Conservation (phyloP, 192 early-diverging fungal species). For the Backusella tarrabulga region DNA sequence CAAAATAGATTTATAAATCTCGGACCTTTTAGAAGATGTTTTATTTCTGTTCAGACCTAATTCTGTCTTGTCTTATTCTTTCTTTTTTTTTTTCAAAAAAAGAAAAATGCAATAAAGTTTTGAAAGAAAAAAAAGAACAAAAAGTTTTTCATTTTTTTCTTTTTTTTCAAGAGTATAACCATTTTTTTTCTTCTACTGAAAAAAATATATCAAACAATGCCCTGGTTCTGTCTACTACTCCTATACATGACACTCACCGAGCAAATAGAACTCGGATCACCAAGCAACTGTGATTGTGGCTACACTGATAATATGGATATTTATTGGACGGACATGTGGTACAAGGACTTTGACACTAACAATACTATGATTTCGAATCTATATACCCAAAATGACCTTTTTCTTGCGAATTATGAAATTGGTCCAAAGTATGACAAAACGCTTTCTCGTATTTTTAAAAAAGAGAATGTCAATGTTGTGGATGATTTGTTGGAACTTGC, state of each 20-base stretch:
- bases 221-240: background rate
- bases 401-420: constrained; percentile 21
- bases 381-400: constrained; percentile 4
- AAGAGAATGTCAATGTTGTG: constrained; percentile 10
- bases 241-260: background rate
- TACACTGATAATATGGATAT: background rate
- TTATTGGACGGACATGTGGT: constrained; percentile 19
- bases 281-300: constrained; percentile 23
- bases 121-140: background rate
- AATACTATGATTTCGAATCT: background rate
- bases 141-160: background rate
- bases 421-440: constrained; percentile 11
- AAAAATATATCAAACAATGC: background rate
- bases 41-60: background rate
- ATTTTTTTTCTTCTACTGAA: background rate
- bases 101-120: background rate
- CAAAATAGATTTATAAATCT: background rate
- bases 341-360: constrained; percentile 11
- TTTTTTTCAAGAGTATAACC: background rate
- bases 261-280: background rate
- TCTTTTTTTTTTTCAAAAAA: background rate
- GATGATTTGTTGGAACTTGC: constrained; percentile 4
- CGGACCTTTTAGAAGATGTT: background rate
- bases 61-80: background rate
- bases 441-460: background rate